A percentile compares a stretch with the other conserved stretches of the same genome.
Conservation (phyloP, 306 rosid species). For the Sesbania bispinosa region DNA sequence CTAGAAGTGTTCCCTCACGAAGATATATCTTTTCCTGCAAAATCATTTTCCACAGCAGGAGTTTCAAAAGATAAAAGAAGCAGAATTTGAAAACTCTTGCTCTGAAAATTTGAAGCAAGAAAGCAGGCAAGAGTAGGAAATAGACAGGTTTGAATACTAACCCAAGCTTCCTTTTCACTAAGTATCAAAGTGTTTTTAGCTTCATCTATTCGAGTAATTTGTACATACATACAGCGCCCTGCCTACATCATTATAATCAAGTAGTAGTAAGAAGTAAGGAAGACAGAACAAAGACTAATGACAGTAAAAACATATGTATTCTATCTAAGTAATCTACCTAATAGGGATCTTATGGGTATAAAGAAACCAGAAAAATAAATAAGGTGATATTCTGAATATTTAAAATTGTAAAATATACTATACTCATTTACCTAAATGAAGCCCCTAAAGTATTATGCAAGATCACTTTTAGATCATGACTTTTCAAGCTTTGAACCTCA, state of each 20-base stretch:
- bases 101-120: neutral
- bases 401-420: too few species aligned
- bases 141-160: constrained; percentile 40
- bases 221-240: constrained; percentile 61
- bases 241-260: constrained; percentile 54
- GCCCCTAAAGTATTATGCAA: neutral
- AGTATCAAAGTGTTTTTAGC: constrained; percentile 68
- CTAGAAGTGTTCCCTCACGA: constrained; percentile 78
- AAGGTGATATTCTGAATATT: neutral
- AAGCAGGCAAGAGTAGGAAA: constrained; percentile 1
- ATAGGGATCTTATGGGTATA: neutral
- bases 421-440: neutral
- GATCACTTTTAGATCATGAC: neutral
- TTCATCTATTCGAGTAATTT: constrained; percentile 73
- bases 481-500: neutral
- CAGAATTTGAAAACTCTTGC: neutral
- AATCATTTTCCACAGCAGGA: neutral
- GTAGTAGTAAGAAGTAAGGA: constrained; percentile 15
- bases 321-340: neutral
- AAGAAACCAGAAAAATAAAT: neutral
- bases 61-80: constrained; percentile 15
- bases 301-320: neutral
- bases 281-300: neutral
- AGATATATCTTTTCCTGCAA: constrained; percentile 67
- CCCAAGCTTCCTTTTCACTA: constrained; percentile 92